A percentile compares a stretch with the other conserved stretches of the same genome.
phyloP scores from a whole-genome alignment of 2,329 filamentous ascomycete species.

The Aureobasidium vineae region DNA sequence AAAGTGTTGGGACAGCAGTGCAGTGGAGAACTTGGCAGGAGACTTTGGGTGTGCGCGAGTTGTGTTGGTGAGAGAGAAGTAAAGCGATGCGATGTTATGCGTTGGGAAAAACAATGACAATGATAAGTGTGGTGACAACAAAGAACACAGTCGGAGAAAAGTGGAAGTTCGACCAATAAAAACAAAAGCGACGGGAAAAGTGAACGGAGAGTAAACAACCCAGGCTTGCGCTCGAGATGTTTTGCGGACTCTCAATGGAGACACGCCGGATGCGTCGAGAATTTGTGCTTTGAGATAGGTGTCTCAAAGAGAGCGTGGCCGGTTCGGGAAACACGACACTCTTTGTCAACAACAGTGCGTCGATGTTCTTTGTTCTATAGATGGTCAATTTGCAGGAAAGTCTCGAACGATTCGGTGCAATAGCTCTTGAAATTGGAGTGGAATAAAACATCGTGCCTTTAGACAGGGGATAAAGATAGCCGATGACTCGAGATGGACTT shows the following conservation, averaged over 20 bases:
- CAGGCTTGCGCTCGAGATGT: not conserved
- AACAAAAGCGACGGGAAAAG: not conserved
- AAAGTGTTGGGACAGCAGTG: not conserved
- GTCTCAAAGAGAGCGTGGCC: not conserved
- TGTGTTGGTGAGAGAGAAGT: not conserved
- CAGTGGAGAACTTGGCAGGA: not conserved
- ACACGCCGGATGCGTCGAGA: slow-evolving; percentile 6
- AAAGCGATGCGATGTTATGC: slow-evolving; percentile 10
- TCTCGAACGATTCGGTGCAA: not conserved
- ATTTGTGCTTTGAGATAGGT: not conserved
- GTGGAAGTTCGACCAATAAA: not conserved
- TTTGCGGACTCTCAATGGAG: not conserved
- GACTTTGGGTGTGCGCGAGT: not conserved
- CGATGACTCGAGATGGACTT: not conserved
- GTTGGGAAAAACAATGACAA: slow-evolving; percentile 13
- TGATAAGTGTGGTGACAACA: not conserved
- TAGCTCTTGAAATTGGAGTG: not conserved
- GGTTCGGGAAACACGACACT: not conserved
- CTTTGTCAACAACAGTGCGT: not conserved
- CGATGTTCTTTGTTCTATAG: slow-evolving; percentile 3
- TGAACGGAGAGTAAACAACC: slow-evolving; percentile 4
- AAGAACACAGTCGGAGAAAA: not conserved
- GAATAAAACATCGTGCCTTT: not conserved
- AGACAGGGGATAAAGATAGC: not conserved
- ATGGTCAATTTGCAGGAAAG: not conserved